Evolutionary conservation across 2,329 filamentous ascomycete species (phyloP).

Genomic region (Colletotrichum sp.): DNA sequence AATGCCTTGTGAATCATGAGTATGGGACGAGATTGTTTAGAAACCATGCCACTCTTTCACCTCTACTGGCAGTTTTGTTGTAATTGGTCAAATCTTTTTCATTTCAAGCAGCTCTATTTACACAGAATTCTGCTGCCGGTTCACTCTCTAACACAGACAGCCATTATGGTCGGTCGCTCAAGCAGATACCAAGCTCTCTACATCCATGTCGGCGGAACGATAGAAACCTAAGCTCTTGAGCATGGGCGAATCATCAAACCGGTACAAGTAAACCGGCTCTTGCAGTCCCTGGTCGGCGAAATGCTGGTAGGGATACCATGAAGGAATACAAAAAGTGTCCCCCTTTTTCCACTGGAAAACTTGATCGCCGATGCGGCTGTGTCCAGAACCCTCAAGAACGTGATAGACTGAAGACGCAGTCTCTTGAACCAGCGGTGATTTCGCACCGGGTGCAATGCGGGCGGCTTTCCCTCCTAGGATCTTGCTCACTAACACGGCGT

Average conservation of each 20-base stretch:
- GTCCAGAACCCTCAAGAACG: constrained; percentile 51
- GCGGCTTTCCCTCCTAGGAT: constrained; percentile 53
- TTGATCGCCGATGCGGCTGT: constrained; percentile 41
- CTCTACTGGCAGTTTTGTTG: neutral
- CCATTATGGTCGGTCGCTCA: neutral
- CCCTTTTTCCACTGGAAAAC: constrained; percentile 48
- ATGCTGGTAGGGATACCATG: constrained; percentile 56
- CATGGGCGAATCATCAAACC: constrained; percentile 62
- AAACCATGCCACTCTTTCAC: neutral
- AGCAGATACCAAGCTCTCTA: constrained; percentile 39
- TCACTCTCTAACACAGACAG: neutral
- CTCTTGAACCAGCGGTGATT: constrained; percentile 46
- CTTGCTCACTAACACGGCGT: constrained; percentile 39
- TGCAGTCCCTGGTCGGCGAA: constrained; percentile 34
- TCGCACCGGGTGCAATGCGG: constrained; percentile 39
- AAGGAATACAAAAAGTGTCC: constrained; percentile 60
- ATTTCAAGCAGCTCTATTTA: neutral
- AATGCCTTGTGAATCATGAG: neutral
- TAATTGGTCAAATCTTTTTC: neutral
- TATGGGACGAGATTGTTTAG: neutral
- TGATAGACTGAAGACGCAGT: constrained; percentile 60
- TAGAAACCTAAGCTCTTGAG: constrained; percentile 56
- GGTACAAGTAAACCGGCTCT: constrained; percentile 52
- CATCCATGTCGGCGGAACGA: constrained; percentile 40
- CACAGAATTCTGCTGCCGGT: neutral